Conservation (phyloP, 352 stramenopile species). For the Globisporangium carolinianum region DNA sequence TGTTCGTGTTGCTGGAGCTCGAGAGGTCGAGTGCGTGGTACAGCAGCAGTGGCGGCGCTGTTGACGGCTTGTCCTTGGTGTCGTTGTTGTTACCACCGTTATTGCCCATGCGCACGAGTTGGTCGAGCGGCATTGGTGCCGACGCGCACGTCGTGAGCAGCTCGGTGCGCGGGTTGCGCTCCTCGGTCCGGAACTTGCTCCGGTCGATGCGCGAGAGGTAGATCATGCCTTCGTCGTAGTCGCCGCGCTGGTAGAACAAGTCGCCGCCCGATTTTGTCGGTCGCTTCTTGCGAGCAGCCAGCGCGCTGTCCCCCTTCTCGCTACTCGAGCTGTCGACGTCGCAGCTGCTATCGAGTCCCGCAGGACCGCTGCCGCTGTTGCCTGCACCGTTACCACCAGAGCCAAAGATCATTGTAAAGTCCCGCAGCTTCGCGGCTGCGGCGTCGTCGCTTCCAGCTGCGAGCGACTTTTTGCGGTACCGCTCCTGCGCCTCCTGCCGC, state of each 20-base stretch:
- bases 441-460: slow-evolving; percentile 14
- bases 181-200: slow-evolving; percentile 51
- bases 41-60: slow-evolving; percentile 8
- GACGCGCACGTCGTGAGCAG: slow-evolving; percentile 36
- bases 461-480: slow-evolving; percentile 43
- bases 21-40: slow-evolving; percentile 22
- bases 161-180: slow-evolving; percentile 46
- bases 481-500: slow-evolving; percentile 73
- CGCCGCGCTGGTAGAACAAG: slow-evolving; percentile 79
- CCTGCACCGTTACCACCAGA: no score
- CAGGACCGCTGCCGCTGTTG: no score
- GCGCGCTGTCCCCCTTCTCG: background rate
- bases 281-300: slow-evolving; percentile 14
- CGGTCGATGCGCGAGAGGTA: slow-evolving; percentile 80
- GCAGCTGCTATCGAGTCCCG: no score
- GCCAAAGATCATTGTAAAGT: slow-evolving; percentile 58
- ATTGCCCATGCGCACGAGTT: slow-evolving; percentile 34
- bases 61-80: no score
- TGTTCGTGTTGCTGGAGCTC: slow-evolving; percentile 13
- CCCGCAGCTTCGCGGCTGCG: slow-evolving; percentile 30
- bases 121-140: slow-evolving; percentile 35
- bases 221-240: slow-evolving; percentile 82
- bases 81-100: slow-evolving; percentile 5
- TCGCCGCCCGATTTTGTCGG: slow-evolving; percentile 54
- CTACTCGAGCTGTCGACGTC: no score